Percentiles rank a stretch among this genome's conserved stretches.
Evolutionary conservation across 1,139 yeast genomes (phyloP).

Genomic region (Blastobotrys illinoisensis): DNA sequence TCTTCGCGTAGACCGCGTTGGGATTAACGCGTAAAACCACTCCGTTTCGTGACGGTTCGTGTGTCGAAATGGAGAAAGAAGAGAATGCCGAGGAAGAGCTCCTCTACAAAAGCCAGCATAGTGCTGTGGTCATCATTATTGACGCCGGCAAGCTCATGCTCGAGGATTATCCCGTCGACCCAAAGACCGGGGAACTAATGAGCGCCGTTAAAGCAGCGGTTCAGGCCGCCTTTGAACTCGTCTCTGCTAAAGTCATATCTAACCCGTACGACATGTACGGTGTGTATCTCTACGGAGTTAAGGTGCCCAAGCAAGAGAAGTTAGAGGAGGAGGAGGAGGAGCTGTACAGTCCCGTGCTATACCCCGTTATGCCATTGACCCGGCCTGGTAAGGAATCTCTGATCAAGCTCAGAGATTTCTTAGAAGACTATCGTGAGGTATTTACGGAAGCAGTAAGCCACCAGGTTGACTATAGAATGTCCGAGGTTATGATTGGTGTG

Average conservation of each 20-base stretch:
- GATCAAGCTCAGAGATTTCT: slow-evolving; percentile 22
- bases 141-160: not conserved
- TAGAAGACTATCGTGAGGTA: slow-evolving; percentile 19
- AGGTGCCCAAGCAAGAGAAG: slow-evolving; percentile 10
- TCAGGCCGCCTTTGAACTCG: slow-evolving; percentile 28
- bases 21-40: not conserved
- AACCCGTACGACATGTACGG: slow-evolving; percentile 31
- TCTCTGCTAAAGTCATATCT: slow-evolving; percentile 28
- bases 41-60: not conserved
- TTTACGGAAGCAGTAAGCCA: slow-evolving; percentile 6
- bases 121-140: not conserved
- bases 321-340: not conserved
- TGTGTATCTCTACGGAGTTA: slow-evolving; percentile 31
- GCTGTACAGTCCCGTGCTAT: slow-evolving; percentile 9
- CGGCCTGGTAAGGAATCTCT: slow-evolving; percentile 29
- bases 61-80: not conserved
- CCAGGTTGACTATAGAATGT: slow-evolving; percentile 12
- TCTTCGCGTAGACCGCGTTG: not conserved
- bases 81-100: not conserved
- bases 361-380: slow-evolving; percentile 27
- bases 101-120: not conserved
- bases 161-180: not conserved
- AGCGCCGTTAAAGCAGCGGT: slow-evolving; percentile 24
- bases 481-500: slow-evolving; percentile 27
- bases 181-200: slow-evolving; percentile 13